These are phyloP conservation scores for Hanseniaspora mollemarum DNA, from an alignment of 805 yeast genomes.

Conservation along the genomic window DNA sequence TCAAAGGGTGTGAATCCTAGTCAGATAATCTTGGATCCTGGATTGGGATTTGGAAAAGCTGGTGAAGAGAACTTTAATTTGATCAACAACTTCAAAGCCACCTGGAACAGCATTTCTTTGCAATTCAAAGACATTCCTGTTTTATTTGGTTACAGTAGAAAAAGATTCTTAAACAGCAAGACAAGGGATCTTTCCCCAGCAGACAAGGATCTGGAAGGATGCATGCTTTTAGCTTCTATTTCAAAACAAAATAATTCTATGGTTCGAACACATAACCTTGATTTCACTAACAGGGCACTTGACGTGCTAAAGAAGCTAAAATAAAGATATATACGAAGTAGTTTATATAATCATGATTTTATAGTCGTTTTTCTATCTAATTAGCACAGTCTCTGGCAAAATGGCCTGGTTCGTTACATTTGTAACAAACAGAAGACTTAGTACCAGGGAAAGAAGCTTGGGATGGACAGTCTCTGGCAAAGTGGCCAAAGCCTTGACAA, in stretches of 20 bases:
- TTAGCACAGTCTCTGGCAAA: conserved; percentile 62
- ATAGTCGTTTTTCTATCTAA: background rate
- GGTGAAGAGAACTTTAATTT: conserved; percentile 56
- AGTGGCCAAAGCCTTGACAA: conserved; percentile 84
- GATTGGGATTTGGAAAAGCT: conserved; percentile 89
- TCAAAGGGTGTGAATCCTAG: conserved; percentile 62
- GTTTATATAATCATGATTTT: too few species aligned
- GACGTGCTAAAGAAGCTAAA: conserved; percentile 1
- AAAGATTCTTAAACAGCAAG: conserved; percentile 74
- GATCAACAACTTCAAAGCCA: conserved; percentile 38
- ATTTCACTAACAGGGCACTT: conserved; percentile 6
- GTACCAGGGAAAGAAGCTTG: conserved; percentile 37
- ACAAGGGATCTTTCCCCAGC: conserved; percentile 39
- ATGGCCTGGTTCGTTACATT: conserved; percentile 58
- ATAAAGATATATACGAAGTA: conserved; percentile 2
- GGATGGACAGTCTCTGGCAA: conserved; percentile 67
- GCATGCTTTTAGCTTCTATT: conserved; percentile 61
- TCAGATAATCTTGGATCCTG: conserved; percentile 91
- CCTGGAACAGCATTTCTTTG: conserved; percentile 33
- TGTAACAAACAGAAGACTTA: conserved; percentile 33
- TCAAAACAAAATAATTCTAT: conserved; percentile 47
- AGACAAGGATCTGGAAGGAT: conserved; percentile 66
- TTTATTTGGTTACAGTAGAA: conserved; percentile 79
- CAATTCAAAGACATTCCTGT: conserved; percentile 42
- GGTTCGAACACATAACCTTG: conserved; percentile 12